Evolutionary conservation across 306 rosid genomes (phyloP).

Genomic region (Acmispon strigosus): DNA sequence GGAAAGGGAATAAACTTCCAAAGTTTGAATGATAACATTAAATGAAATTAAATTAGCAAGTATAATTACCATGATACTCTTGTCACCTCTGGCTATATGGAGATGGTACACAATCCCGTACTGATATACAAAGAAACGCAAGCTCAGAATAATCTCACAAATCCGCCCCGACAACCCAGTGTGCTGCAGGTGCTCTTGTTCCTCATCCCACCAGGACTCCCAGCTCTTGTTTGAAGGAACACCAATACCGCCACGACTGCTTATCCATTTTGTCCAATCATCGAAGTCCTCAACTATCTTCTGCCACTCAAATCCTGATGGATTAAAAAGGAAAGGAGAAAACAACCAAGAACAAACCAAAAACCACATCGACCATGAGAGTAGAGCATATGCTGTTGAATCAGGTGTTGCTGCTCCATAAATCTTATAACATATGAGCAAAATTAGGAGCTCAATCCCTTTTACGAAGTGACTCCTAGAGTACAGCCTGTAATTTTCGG

Average conservation of each 20-base stretch:
- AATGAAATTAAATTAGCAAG: conserved; percentile 15
- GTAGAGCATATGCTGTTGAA: conserved; percentile 33
- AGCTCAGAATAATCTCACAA: conserved; percentile 61
- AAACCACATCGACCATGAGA: conserved; percentile 89
- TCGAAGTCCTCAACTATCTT: conserved; percentile 99
- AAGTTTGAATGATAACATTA: conserved; percentile 3
- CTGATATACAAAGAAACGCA: conserved; percentile 84
- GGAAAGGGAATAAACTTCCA: not conserved
- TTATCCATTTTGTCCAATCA: conserved; percentile 95
- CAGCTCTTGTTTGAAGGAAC: conserved; percentile 91
- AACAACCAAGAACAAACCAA: conserved; percentile 74
- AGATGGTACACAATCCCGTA: conserved; percentile 93
- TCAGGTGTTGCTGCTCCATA: conserved; percentile 60
- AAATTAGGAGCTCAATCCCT: conserved; percentile 70
- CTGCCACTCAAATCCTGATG: conserved; percentile 99
- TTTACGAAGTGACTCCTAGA: conserved; percentile 94
- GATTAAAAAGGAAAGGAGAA: conserved; percentile 92
- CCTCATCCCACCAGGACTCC: conserved; percentile 99
- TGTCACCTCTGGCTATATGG: conserved; percentile 58
- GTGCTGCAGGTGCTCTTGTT: conserved; percentile 86
- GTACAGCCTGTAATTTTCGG: conserved; percentile 91
- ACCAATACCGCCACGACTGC: conserved; percentile 83
- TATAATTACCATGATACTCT: conserved; percentile 60
- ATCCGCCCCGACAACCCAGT: conserved; percentile 63
- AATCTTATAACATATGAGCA: conserved; percentile 61